Percentiles rank a stretch among this genome's conserved stretches.
These are phyloP conservation scores for Monosiga brevicollis DNA, from an alignment of 78 protist genomes.

Conservation along the genomic window DNA sequence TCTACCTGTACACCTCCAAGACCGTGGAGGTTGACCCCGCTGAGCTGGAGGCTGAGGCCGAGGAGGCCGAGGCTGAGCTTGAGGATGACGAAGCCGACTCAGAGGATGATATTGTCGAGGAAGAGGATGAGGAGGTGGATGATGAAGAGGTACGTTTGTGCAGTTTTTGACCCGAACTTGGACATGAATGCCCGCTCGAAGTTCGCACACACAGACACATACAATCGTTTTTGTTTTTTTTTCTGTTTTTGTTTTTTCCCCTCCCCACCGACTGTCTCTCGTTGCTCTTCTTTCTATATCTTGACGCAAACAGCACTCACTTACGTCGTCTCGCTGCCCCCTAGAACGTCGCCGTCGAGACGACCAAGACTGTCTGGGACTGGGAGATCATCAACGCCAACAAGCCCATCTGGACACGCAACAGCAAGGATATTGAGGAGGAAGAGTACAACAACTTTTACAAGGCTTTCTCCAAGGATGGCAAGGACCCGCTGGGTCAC, in stretches of 20 bases:
- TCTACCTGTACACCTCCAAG: conserved; percentile 65
- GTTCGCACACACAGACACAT: too few relatives aligned
- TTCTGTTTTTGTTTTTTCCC: too few relatives aligned
- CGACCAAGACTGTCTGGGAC: conserved; percentile 40
- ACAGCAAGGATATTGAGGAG: conserved; percentile 70
- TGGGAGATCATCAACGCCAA: conserved; percentile 80
- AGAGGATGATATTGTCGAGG: conserved; percentile 47
- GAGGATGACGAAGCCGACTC: conserved; percentile 19
- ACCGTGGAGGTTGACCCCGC: conserved; percentile 35
- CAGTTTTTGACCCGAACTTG: not conserved
- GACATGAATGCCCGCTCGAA: too few relatives aligned
- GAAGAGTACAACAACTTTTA: conserved; percentile 92
- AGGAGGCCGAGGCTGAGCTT: conserved; percentile 34
- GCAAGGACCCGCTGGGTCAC: conserved; percentile 68
- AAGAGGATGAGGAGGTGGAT: conserved; percentile 51
- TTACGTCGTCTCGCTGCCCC: too few relatives aligned
- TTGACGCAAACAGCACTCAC: too few relatives aligned
- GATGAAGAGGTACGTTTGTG: conserved; percentile 23
- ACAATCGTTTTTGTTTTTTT: too few relatives aligned
- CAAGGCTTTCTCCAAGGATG: conserved; percentile 73
- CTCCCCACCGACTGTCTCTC: too few relatives aligned
- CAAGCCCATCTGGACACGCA: conserved; percentile 97
- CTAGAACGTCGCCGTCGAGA: not conserved
- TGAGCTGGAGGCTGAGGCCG: conserved; percentile 34
- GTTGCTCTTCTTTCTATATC: too few relatives aligned